phyloP scores from a whole-genome alignment of 2,329 filamentous ascomycete genomes.

The Fusarium verrucosum region DNA sequence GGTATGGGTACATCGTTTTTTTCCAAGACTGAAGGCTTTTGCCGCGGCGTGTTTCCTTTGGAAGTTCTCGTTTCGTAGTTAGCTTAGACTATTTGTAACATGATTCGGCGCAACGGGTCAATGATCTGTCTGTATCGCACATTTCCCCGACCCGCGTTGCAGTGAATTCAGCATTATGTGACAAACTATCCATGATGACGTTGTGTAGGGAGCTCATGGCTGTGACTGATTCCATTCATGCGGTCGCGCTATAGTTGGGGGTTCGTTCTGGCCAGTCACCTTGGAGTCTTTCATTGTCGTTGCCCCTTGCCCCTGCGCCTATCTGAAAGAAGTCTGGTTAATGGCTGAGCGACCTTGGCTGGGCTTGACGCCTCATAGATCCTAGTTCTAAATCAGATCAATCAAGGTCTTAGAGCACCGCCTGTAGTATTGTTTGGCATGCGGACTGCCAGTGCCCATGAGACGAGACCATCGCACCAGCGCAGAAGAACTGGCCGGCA shows the following conservation, averaged over 20 bases:
- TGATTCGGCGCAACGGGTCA: constrained; percentile 36
- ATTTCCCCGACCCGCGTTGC: background rate
- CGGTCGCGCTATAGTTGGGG: background rate
- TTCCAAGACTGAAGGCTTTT: constrained; percentile 40
- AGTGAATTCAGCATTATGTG: background rate
- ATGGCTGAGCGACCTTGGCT: background rate
- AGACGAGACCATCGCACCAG: background rate
- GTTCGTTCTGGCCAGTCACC: background rate
- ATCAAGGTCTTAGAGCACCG: background rate
- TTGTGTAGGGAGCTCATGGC: constrained; percentile 4
- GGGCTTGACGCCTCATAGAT: background rate
- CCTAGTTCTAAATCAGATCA: background rate
- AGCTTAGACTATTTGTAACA: constrained; percentile 46
- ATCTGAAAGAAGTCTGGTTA: constrained; percentile 11
- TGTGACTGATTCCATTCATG: constrained; percentile 27
- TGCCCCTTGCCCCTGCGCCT: constrained; percentile 17
- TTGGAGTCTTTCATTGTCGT: background rate
- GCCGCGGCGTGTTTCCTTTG: constrained; percentile 39
- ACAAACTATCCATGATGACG: constrained; percentile 16
- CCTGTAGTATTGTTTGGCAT: background rate
- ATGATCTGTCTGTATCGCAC: constrained; percentile 25
- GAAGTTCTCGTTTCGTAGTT: constrained; percentile 43
- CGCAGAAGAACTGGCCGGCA: background rate
- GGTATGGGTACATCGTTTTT: constrained; percentile 28
- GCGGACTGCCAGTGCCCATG: background rate